Evolutionary conservation across 1,139 yeast genomes (phyloP).

Genomic region (Candida dubliniensis): DNA sequence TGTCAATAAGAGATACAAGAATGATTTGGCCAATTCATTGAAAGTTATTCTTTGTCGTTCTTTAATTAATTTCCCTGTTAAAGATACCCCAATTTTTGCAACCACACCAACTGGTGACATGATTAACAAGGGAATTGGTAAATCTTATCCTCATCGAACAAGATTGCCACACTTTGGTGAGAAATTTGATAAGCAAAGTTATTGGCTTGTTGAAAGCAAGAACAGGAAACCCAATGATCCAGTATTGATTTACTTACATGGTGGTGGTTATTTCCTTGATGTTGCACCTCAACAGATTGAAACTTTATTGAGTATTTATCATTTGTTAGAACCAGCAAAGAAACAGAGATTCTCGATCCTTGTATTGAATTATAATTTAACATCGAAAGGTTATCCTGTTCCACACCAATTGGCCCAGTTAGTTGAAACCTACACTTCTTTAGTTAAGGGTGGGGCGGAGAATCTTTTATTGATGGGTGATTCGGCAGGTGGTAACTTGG

Average conservation of each 20-base stretch:
- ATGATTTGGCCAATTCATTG: slow-evolving; percentile 10
- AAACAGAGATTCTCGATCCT: slow-evolving; percentile 31
- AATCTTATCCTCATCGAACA: no score
- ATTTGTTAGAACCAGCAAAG: slow-evolving; percentile 28
- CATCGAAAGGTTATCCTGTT: slow-evolving; percentile 28
- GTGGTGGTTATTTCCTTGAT: slow-evolving; percentile 45
- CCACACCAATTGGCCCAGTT: slow-evolving; percentile 40
- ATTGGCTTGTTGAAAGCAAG: slow-evolving; percentile 38
- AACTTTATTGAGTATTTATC: slow-evolving; percentile 29
- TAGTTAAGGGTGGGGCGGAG: slow-evolving; percentile 25
- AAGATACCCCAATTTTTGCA: slow-evolving; percentile 5
- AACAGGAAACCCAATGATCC: slow-evolving; percentile 31
- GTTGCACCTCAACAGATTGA: slow-evolving; percentile 35
- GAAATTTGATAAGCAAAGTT: slow-evolving; percentile 29
- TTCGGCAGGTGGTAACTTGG: slow-evolving; percentile 45
- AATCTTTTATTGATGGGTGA: slow-evolving; percentile 41
- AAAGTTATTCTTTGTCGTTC: slow-evolving; percentile 8
- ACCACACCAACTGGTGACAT: no score
- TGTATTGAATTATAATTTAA: slow-evolving; percentile 41
- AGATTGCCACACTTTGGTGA: no score
- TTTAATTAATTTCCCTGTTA: slow-evolving; percentile 8
- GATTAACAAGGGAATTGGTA: no score
- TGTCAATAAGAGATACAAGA: slow-evolving; percentile 7
- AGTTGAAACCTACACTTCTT: slow-evolving; percentile 27
- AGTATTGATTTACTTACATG: slow-evolving; percentile 39